A percentile compares a stretch with the other conserved stretches of the same genome.
Conservation (phyloP, 2,329 filamentous ascomycete genomes). For the Talaromyces sp. region DNA sequence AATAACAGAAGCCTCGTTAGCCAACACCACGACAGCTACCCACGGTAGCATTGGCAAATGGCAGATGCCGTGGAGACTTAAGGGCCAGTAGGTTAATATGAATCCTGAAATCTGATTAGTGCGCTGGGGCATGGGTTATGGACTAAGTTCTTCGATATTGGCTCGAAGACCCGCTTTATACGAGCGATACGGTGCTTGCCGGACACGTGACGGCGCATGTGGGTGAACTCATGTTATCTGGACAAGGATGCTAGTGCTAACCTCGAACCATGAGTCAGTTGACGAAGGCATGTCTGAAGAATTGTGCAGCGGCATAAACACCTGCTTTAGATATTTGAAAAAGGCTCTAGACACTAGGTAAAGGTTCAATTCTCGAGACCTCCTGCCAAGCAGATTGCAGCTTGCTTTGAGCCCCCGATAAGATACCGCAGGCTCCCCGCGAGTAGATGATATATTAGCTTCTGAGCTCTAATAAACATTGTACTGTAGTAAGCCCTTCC, state of each 20-base stretch:
- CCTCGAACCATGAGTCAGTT: not conserved
- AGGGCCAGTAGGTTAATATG: not conserved
- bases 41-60: not conserved
- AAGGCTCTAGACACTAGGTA: too few species aligned
- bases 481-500: too few species aligned
- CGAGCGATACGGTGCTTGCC: conserved; percentile 9
- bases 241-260: not conserved
- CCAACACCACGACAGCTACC: not conserved
- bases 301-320: not conserved
- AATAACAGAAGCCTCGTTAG: not conserved
- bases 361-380: too few species aligned
- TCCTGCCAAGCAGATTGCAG: too few species aligned
- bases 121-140: not conserved
- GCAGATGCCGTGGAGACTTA: not conserved
- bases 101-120: not conserved
- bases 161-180: not conserved
- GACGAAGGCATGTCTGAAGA: not conserved
- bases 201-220: not conserved
- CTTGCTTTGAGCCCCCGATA: too few species aligned
- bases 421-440: too few species aligned
- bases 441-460: too few species aligned
- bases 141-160: not conserved
- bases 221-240: not conserved
- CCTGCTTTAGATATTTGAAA: too few species aligned
- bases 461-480: too few species aligned